These are phyloP conservation scores for Sicyos baderoa DNA, from an alignment of 306 rosid species.

Conservation along the genomic window DNA sequence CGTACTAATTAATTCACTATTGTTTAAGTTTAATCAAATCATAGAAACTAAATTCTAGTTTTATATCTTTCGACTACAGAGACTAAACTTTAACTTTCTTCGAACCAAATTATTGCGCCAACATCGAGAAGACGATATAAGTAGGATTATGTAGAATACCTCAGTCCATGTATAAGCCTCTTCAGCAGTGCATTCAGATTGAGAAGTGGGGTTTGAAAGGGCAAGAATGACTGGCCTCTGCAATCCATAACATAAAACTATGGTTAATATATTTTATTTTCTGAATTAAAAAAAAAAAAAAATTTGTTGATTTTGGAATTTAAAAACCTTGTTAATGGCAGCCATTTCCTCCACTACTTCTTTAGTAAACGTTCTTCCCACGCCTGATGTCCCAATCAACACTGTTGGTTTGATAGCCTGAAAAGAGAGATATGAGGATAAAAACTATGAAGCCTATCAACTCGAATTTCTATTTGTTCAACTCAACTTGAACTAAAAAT, in stretches of 20 bases:
- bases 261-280: background rate
- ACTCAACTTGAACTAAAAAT: too few species aligned
- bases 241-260: constrained; percentile 4
- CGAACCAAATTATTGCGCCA: too few species aligned
- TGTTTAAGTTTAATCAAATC: too few species aligned
- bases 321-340: constrained; percentile 27
- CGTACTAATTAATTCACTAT: too few species aligned
- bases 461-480: too few species aligned
- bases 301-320: background rate
- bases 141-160: constrained; percentile 22
- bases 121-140: background rate
- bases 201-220: constrained; percentile 60
- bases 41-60: too few species aligned
- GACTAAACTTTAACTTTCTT: too few species aligned
- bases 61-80: too few species aligned
- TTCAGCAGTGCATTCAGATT: constrained; percentile 58
- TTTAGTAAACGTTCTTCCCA: constrained; percentile 62
- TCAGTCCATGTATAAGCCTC: constrained; percentile 53
- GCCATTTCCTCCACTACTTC: constrained; percentile 81
- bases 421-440: constrained; percentile 17
- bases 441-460: too few species aligned
- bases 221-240: constrained; percentile 49
- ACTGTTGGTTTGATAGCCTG: constrained; percentile 87
- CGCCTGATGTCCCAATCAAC: constrained; percentile 88
- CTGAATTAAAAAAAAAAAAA: background rate